Percentiles rank a stretch among this genome's conserved stretches.
These are phyloP conservation scores for Platanthera guangdongensis DNA, from an alignment of 106 monocot species.

Conservation along the genomic window DNA sequence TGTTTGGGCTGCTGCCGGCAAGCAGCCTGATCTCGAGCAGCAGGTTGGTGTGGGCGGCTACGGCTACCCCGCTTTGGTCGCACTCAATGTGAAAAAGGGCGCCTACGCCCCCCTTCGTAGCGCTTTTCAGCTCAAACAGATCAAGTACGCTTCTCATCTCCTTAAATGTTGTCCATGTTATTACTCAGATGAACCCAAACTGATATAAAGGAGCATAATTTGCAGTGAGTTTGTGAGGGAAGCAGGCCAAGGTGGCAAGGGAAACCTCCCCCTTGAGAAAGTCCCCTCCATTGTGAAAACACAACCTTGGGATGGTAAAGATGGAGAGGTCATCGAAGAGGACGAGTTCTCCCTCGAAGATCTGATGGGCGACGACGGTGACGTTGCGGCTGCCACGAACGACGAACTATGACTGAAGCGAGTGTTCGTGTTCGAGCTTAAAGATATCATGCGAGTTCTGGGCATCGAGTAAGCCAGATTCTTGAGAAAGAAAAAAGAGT, in stretches of 20 bases:
- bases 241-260: slow-evolving; percentile 92
- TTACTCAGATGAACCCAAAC: not conserved
- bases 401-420: slow-evolving; percentile 56
- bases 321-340: slow-evolving; percentile 79
- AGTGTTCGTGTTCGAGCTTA: not conserved
- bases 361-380: slow-evolving; percentile 79
- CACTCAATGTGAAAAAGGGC: slow-evolving; percentile 84
- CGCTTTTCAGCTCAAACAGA: slow-evolving; percentile 74
- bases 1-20: slow-evolving; percentile 84
- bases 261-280: slow-evolving; percentile 64
- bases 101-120: slow-evolving; percentile 87
- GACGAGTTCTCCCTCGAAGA: slow-evolving; percentile 98
- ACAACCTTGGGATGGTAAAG: slow-evolving; percentile 93
- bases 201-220: not conserved
- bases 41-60: slow-evolving; percentile 97
- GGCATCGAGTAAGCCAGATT: too few relatives aligned
- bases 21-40: slow-evolving; percentile 87
- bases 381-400: slow-evolving; percentile 27
- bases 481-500: too few relatives aligned
- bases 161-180: not conserved
- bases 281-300: slow-evolving; percentile 42
- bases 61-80: slow-evolving; percentile 94
- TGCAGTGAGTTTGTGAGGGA: slow-evolving; percentile 95
- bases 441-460: not conserved
- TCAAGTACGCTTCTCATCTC: slow-evolving; percentile 39